A percentile compares a stretch with the other conserved stretches of the same genome.
phyloP scores from a whole-genome alignment of 208 protist species.

The Trypanosoma lewisi region DNA sequence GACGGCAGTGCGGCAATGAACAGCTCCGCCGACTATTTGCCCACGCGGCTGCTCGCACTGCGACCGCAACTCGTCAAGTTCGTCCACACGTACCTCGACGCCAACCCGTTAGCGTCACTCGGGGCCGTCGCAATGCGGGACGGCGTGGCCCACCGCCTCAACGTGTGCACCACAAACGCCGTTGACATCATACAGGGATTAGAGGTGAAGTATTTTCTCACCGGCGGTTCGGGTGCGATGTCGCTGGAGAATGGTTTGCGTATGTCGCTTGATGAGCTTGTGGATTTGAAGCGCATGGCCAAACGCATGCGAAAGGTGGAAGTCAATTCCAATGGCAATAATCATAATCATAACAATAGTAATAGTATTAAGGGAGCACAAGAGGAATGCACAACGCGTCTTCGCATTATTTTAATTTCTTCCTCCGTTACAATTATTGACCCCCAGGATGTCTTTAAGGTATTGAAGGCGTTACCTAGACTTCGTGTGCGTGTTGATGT shows the following conservation, averaged over 20 bases:
- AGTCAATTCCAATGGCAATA: conserved; percentile 1
- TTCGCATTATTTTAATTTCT: conserved; percentile 62
- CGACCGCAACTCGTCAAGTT: conserved; percentile 56
- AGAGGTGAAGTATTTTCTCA: conserved; percentile 77
- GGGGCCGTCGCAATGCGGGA: conserved; percentile 82
- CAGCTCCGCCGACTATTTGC: conserved; percentile 76
- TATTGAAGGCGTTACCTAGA: conserved; percentile 46
- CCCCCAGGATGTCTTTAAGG: conserved; percentile 68
- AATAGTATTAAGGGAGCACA: conserved; percentile 7
- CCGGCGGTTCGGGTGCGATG: conserved; percentile 67
- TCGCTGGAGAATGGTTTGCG: conserved; percentile 84
- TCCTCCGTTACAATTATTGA: conserved; percentile 83
- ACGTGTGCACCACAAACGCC: conserved; percentile 64
- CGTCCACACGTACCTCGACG: conserved; percentile 60
- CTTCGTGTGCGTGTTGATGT: conserved; percentile 54
- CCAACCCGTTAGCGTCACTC: conserved; percentile 67
- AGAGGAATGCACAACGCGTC: conserved; percentile 24
- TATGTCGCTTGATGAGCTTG: conserved; percentile 70
- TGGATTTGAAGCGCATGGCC: conserved; percentile 61
- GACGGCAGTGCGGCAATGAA: conserved; percentile 88
- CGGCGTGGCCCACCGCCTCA: conserved; percentile 54
- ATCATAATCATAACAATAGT: background rate
- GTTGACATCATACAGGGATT: conserved; percentile 59
- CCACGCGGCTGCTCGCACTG: conserved; percentile 74
- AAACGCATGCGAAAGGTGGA: conserved; percentile 15